Evolutionary conservation across 805 yeast genomes (phyloP), one percentile per base, ranked within the genome.

Genomic region (Myxozyma mucilagina): DNA sequence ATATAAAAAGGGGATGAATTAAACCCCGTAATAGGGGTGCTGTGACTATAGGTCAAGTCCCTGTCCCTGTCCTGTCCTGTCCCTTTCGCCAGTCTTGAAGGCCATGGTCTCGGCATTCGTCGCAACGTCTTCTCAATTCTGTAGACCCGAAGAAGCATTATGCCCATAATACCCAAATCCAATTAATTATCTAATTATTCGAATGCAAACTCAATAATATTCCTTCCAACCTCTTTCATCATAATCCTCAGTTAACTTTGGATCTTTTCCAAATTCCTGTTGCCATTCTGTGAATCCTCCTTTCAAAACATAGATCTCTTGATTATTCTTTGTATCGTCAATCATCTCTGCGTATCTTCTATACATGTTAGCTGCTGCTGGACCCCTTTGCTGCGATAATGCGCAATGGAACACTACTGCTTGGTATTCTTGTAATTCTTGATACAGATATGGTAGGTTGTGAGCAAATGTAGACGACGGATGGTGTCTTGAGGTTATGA

Each of bases 221-320:
- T 32, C 50, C 50, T 50, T 47, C 70, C 70, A 73, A 9, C 83
- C 63, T 50, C 76, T 82, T 16, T 76, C 75, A n/a, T 75, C 75
- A 67, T 82, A 85, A 16, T 70, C 84, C 61, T 82, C 93, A 0
- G 96, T 90, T 8, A 87, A 85, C 1, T 71, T 64, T 0, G 65
- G 64, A 68, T 91, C 96, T 1, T 76, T 78, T 1, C 97, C 96
- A 70, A 87, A 92, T 6, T 75, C 71, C 53, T 79, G 77, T 66
- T 89, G 96, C 98, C 98, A 93, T 56, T 80, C 80, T 43, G 81
- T 82, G 73, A 93, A 94, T 0, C 99, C 98, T 3, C 97, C 97
- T 62, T 80, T 74, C 39, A 94, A 76, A 1, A 93, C 86, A 80
- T 84, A 87, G 1, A 93, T 84, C 36, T 80, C 75, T 59, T 84